Evolutionary conservation across 2,329 filamentous ascomycete genomes (phyloP), one percentile per base, ranked within the genome.

Genomic region (Chrysoporthe cubensis): DNA sequence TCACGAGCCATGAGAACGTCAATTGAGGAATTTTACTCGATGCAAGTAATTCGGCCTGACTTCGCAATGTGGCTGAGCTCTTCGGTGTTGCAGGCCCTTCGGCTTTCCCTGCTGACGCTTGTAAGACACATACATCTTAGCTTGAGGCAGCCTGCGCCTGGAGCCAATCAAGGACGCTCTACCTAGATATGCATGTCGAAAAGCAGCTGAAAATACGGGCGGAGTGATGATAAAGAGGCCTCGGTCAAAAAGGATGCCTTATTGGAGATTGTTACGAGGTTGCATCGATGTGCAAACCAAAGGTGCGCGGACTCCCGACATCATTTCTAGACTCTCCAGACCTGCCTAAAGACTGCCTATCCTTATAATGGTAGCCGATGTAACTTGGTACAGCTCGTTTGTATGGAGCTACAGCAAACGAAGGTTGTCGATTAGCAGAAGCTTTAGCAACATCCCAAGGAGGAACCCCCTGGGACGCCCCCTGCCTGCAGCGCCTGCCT

Each of bases 121-220:
- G 59, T 48, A 37, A 48, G 59, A 61, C 59, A 34, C 43, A 16
- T 61, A 42, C 43, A 8, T 4, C 26, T 46, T 34, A 46, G 42
- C 59, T 61, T 21, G 59, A 61, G 43, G 59, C n/a, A 61, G 59
- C 59, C 59, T 48, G 43, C 26, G 42, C 59, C 42, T 61, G 16
- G 42, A 26, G 57, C 57, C 57, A 60, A 32, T 32, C 50, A 54
- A 16, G 16, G 50, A 4, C 21, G 26, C 9, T 14, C 8, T 13
- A 32, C 21, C 50, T 16, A 1, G 50, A 32, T 26, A 34, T 54
- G 50, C 32, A 32, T 21, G 13, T 16, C 32, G 50, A 34, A 4
- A 4, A 2, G 14, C 4, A 32, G 50, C 50, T 52, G 50, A 52
- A 52, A 32, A 32, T 32, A 52, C 48, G 13, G 50, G 26, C 26